Percentiles rank a stretch among this genome's conserved stretches.
phyloP scores from a whole-genome alignment of 768 basidiomycete species.

The Amanita inopinata region DNA sequence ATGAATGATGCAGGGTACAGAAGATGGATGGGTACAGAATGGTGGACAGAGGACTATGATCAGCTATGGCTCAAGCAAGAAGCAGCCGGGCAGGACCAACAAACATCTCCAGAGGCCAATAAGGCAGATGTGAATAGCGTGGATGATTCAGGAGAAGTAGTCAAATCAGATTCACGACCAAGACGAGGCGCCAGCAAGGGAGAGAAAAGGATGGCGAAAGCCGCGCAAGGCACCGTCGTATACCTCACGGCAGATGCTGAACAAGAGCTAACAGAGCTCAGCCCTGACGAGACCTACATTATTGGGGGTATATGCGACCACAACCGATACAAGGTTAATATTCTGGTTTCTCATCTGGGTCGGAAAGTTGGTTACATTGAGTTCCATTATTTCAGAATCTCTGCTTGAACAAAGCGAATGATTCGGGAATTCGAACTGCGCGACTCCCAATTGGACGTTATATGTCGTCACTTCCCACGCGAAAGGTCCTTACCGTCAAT shows the following conservation, averaged over 20 bases:
- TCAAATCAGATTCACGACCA: neutral
- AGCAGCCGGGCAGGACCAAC: slow-evolving; percentile 7
- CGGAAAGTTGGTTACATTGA: slow-evolving; percentile 5
- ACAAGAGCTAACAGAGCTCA: slow-evolving; percentile 76
- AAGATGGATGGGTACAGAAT: slow-evolving; percentile 76
- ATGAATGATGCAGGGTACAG: slow-evolving; percentile 59
- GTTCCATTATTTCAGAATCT: slow-evolving; percentile 49
- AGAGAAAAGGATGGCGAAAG: slow-evolving; percentile 12
- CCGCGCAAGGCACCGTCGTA: slow-evolving; percentile 46
- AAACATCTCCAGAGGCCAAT: neutral
- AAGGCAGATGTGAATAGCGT: neutral
- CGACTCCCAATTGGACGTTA: slow-evolving; percentile 93
- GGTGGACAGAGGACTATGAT: slow-evolving; percentile 74
- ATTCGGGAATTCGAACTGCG: slow-evolving; percentile 70
- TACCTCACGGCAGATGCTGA: slow-evolving; percentile 94
- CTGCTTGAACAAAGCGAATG: slow-evolving; percentile 78
- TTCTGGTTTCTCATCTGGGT: slow-evolving; percentile 5
- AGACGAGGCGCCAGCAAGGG: neutral
- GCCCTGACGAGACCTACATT: slow-evolving; percentile 80
- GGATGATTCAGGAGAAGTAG: neutral
- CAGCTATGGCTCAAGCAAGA: slow-evolving; percentile 42
- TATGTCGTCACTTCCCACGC: slow-evolving; percentile 71
- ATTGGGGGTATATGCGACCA: slow-evolving; percentile 95
- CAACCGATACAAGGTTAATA: slow-evolving; percentile 82
- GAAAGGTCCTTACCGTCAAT: slow-evolving; percentile 96